Base-by-base conservation (phyloP, 2,329 filamentous ascomycete genomes). In the Xenoacremonium recifei region DNA sequence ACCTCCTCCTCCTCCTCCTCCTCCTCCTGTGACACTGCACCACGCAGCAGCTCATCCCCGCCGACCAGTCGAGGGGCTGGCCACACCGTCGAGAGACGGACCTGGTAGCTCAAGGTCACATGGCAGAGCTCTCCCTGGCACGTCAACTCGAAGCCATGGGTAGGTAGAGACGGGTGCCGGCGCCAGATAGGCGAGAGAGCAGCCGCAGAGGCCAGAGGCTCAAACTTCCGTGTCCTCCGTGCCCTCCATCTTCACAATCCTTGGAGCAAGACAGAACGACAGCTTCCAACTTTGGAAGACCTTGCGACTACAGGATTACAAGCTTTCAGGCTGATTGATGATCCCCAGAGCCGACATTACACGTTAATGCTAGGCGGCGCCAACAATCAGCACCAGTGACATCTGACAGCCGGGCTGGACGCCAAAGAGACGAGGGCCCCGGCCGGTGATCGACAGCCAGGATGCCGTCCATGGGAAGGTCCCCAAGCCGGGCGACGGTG, bases 401-500 rank as follows among this genome's bases (percentile, higher is more conserved):
- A 27, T 9, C 29, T 15, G n/a, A 31, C 7, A 31, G 29, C 29
- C n/a, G 6, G 29, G 29, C 23, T 13, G 9, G 29, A 31, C 29
- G 29, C n/a, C 29, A 31, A 31, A 31, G 20, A 34, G n/a, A 34
- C 9, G 32, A 34, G 16, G 32, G 32, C 32, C 32, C 32, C 17
- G 16, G 32, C n/a, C n/a, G n/a, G 32, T 6, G 32, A 34, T 34
- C 32, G 32, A 20, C 32, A 19, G 15, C 17, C 32, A 34, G 32
- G 32, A 34, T 31, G n/a, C 29, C 29, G 13, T 32, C 29, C 29
- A 32, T 32, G 9, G 29, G n/a, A n/a, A n/a, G n/a, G n/a, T n/a
- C n/a, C n/a, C n/a, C n/a, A n/a, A n/a, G n/a, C n/a, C n/a, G n/a
- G n/a, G n/a, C n/a, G n/a, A n/a, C n/a, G n/a, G n/a, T n/a, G n/a